phyloP scores from a whole-genome alignment of 2,329 filamentous ascomycete genomes.

The Arachnomyces sp. region DNA sequence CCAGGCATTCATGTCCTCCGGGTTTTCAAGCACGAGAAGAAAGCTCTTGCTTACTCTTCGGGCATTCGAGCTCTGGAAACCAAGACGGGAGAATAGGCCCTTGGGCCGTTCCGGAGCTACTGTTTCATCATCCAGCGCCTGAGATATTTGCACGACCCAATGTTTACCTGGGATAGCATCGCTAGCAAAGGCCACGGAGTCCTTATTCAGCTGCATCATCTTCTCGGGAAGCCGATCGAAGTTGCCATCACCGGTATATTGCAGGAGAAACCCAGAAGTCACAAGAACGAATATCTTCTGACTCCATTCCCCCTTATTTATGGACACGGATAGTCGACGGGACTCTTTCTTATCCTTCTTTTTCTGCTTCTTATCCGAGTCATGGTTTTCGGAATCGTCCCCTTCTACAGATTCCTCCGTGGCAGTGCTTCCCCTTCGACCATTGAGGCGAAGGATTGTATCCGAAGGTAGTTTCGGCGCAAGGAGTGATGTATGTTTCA shows the following conservation, averaged over 20 bases:
- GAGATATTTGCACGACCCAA: constrained; percentile 41
- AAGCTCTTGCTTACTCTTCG: constrained; percentile 32
- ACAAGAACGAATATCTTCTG: constrained; percentile 39
- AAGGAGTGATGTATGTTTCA: constrained; percentile 64
- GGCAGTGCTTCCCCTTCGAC: constrained; percentile 16
- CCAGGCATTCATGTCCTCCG: constrained; percentile 39
- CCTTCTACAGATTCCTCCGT: constrained; percentile 14
- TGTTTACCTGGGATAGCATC: constrained; percentile 43
- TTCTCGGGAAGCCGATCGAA: constrained; percentile 41
- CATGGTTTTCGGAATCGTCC: constrained; percentile 6
- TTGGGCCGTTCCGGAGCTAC: constrained; percentile 23
- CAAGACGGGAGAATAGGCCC: constrained; percentile 32
- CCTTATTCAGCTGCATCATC: constrained; percentile 36
- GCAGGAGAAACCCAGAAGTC: constrained; percentile 37
- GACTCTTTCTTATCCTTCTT: constrained; percentile 28
- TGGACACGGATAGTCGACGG: constrained; percentile 28
- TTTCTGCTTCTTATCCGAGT: constrained; percentile 23
- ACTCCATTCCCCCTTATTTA: constrained; percentile 34
- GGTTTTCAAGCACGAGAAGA: constrained; percentile 36
- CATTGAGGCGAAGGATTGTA: constrained; percentile 52
- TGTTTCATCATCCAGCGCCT: constrained; percentile 23
- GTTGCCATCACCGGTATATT: constrained; percentile 37
- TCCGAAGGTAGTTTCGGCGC: constrained; percentile 62
- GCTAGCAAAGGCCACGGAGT: constrained; percentile 41
- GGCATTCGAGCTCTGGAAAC: constrained; percentile 26